Evolutionary conservation across 768 basidiomycete genomes (phyloP), one percentile per base, ranked within the genome.

Genomic region (Sarcomyxa edulis): DNA sequence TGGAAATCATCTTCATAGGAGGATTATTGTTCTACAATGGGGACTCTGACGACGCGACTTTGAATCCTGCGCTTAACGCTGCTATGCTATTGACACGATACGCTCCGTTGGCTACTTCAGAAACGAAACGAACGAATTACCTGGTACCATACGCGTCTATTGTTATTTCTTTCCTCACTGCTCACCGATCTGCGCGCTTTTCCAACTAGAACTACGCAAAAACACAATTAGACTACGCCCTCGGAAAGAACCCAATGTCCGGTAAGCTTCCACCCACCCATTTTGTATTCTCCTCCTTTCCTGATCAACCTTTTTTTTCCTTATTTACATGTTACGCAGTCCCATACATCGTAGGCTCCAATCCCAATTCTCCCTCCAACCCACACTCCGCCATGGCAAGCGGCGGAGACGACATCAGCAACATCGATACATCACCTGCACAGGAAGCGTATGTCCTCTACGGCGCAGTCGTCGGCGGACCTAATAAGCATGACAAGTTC

Each of bases 171-270:
- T 23, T 15, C 19, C 16, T 22, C 31, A 16, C 10, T 28, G 37
- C 33, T 49, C 14, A 51, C 38, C 7, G n/a, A n/a, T 3, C 31
- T 40, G 19, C n/a, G 23, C 9, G 5, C n/a, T 37, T 19, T 39
- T 26, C 30, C 45, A 11, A 19, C 8, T 31, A 90, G 87, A 58
- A 61, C 33, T 92, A 84, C 52, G 87, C 89, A 0, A 74, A 81
- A 55, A 64, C 59, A 23, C 93, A 97, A 57, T 49, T 94, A 8
- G 73, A 85, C 51, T 97, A 96, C 58, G 72, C 69, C 3, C 70
- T 96, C 5, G 94, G 94, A 25, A 77, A 84, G 35, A 97, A 97
- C 53, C 82, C 92, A 1, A 94, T 93, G 90, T 78, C 75, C 42
- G 75, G 88, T 85, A 50, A 33, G 71, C 54, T 22, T 42, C 22